These are phyloP conservation scores for Stenogyne calaminthoides DNA, from an alignment of 305 asterid genomes.

Conservation along the genomic window DNA sequence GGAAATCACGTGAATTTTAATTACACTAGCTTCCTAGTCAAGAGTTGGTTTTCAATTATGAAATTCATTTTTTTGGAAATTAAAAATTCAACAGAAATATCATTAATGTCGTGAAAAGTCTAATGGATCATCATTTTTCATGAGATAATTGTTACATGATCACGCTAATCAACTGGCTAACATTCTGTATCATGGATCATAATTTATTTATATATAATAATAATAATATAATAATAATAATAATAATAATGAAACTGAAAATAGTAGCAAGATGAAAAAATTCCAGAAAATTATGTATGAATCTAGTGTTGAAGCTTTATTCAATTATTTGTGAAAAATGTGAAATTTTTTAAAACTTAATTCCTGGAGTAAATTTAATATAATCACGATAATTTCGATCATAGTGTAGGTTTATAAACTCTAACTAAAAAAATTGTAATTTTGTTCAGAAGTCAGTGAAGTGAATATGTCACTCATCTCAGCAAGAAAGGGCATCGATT, in stretches of 20 bases:
- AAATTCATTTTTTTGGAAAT: not conserved
- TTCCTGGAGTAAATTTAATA: too few species aligned
- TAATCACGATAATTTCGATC: too few species aligned
- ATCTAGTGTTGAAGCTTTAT: too few species aligned
- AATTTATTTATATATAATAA: too few species aligned
- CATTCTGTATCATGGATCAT: not conserved
- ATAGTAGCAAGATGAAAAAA: not conserved
- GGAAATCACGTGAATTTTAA: conserved; percentile 21
- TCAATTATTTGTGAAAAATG: too few species aligned
- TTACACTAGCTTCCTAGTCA: conserved; percentile 3
- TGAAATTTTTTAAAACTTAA: too few species aligned
- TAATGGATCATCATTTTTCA: conserved; percentile 14
- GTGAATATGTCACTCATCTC: not conserved
- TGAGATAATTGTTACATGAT: not conserved
- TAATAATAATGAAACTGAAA: not conserved
- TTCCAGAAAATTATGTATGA: not conserved
- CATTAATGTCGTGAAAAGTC: conserved; percentile 26
- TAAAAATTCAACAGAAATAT: conserved; percentile 10
- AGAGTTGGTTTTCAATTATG: not conserved
- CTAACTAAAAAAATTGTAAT: not conserved
- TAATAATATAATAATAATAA: too few species aligned
- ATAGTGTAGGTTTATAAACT: too few species aligned
- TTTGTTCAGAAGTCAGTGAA: not conserved
- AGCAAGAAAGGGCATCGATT: not conserved
- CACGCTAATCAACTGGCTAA: not conserved